These are phyloP conservation scores for Bremia lactucae DNA, from an alignment of 352 stramenopile species.

Conservation along the genomic window DNA sequence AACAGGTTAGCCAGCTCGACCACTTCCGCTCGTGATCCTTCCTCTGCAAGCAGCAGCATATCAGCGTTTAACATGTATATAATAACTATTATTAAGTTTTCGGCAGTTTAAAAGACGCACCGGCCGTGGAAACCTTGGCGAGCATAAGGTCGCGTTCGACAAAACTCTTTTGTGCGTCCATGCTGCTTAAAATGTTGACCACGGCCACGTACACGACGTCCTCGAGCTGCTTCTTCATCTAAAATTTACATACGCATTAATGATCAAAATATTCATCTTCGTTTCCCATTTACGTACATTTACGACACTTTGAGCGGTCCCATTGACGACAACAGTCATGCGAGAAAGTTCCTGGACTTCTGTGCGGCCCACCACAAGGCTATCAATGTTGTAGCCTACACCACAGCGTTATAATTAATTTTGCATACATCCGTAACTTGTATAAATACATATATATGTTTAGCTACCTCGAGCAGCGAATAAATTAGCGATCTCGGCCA, in stretches of 20 bases:
- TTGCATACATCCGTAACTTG: too few relatives aligned
- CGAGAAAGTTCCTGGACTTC: constrained; percentile 78
- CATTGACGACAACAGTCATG: constrained; percentile 81
- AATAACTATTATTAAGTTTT: too few relatives aligned
- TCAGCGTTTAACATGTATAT: not conserved
- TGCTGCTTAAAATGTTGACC: constrained; percentile 74
- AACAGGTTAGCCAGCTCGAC: constrained; percentile 77
- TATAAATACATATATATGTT: not conserved
- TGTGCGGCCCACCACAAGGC: constrained; percentile 73
- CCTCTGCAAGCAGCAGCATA: constrained; percentile 24
- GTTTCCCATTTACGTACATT: constrained; percentile 57
- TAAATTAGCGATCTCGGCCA: constrained; percentile 80
- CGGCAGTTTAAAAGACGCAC: constrained; percentile 30
- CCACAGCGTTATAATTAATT: constrained; percentile 2
- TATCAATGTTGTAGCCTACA: constrained; percentile 83
- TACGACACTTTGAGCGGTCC: constrained; percentile 63
- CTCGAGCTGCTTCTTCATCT: constrained; percentile 85
- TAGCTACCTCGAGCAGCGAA: constrained; percentile 59
- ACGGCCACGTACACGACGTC: constrained; percentile 81
- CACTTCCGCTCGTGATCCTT: constrained; percentile 58
- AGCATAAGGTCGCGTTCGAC: constrained; percentile 84
- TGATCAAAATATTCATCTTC: too few relatives aligned
- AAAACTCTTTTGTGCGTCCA: constrained; percentile 61
- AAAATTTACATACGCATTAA: not conserved
- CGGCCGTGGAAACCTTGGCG: constrained; percentile 70